Base-by-base conservation (phyloP, 306 rosid species). In the barrel medic (Medicago truncatula) region DNA sequence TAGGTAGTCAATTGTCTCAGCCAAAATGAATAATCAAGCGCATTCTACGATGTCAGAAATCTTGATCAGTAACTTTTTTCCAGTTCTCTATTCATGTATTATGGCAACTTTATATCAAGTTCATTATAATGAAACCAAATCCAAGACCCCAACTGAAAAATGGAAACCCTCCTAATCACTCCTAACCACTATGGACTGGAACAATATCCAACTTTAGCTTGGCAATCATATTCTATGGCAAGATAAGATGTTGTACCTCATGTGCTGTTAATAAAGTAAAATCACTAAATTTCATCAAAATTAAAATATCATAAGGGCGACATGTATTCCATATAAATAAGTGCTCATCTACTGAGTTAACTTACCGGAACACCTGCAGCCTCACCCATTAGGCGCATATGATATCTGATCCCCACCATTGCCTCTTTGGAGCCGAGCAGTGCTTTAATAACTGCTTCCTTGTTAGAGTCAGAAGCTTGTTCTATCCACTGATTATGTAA, bases 361-460 rank as follows among this genome's bases (percentile, higher is more conserved):
- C 90, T 82, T 84, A 95, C 97, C 76, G 99, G 99, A 83, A 95
- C 96, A 65, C 96, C 99, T 40, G 97, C 91, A 67, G 97, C 97
- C 80, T 87, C 90, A 2, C 99, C 99, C 97, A 92, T 90, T 50
- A 52, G 81, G 78, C 87, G 92, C 97, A 95, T 88, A 59, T 80
- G 91, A 86, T 81, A 67, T 85, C 97, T 85, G 82, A 95, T 89
- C 79, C 79, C 82, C 71, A 85, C 87, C 93, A 92, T 89, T n/a
- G 97, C 92, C 21, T 92, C 92, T 88, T 86, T 92, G 50, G 97
- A 95, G 78, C 90, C 91, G 61, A 90, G 72, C 71, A 95, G 81
- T 75, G 92, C 92, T 84, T 89, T 84, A 70, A 83, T 56, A 44
- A 92, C 83, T 69, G 77, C 83, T 80, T 80, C 90, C 46, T 86